phyloP scores from a whole-genome alignment of 495 filamentous ascomycete genomes.

The Aspergillus affinis region DNA sequence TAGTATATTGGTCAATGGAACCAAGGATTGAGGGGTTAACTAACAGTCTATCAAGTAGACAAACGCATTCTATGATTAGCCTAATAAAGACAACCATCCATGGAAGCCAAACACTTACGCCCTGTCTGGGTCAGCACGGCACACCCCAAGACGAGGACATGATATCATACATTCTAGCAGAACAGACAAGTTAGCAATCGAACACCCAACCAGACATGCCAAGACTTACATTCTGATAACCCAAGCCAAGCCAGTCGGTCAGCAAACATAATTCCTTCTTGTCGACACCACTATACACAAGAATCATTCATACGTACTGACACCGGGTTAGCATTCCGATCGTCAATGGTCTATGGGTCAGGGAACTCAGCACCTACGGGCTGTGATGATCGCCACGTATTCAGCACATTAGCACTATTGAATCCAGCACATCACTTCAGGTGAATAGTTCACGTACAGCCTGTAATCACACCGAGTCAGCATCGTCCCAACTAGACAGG shows the following conservation, averaged over 20 bases:
- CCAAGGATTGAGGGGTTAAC: not conserved
- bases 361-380: constrained; percentile 5
- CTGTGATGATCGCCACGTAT: not conserved
- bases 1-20: not conserved
- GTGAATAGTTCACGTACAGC: not conserved
- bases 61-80: constrained; percentile 1
- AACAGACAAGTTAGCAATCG: constrained; percentile 4
- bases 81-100: not conserved
- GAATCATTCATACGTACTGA: constrained; percentile 3
- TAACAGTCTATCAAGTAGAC: constrained; percentile 8
- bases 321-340: not conserved
- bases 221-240: constrained; percentile 10
- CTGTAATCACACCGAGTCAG: not conserved
- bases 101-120: constrained; percentile 4
- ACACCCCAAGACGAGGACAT: not conserved
- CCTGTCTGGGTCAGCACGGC: not conserved
- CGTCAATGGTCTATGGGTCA: constrained; percentile 2
- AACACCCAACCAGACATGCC: not conserved
- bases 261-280: not conserved
- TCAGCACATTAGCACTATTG: not conserved
- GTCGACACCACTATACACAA: not conserved
- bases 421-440: not conserved
- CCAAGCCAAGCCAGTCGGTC: not conserved
- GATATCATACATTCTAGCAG: constrained; percentile 3
- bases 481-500: not conserved